Evolutionary conservation across 768 basidiomycete species (phyloP).

Genomic region (Hebeloma cylindrosporum): DNA sequence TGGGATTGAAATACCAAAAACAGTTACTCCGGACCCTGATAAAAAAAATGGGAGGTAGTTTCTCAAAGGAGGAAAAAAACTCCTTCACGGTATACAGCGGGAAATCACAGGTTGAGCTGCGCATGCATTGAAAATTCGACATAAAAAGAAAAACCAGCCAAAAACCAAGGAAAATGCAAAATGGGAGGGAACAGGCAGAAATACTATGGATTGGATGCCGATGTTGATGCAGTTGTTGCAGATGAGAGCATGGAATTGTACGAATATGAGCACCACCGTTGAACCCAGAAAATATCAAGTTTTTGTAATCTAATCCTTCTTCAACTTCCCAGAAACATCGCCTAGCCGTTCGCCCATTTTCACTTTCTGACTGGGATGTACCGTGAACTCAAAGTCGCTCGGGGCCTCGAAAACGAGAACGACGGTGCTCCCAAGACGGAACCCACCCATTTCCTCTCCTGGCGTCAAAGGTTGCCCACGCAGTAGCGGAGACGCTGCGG

Average conservation of each 20-base stretch:
- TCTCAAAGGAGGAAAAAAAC: too few relatives aligned
- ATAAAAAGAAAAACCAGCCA: background rate
- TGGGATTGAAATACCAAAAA: too few relatives aligned
- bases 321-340: constrained; percentile 40
- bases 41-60: too few relatives aligned
- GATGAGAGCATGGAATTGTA: background rate
- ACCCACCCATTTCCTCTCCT: constrained; percentile 97
- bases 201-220: background rate
- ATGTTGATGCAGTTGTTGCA: background rate
- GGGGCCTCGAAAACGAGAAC: constrained; percentile 98
- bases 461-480: constrained; percentile 84
- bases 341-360: constrained; percentile 85
- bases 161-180: background rate
- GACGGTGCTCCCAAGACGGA: constrained; percentile 92
- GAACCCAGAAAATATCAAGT: background rate
- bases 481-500: constrained; percentile 76
- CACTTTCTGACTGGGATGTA: constrained; percentile 79
- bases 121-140: background rate
- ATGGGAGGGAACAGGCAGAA: background rate
- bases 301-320: constrained; percentile 22
- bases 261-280: background rate
- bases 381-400: constrained; percentile 70
- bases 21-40: too few relatives aligned
- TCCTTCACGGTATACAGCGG: too few relatives aligned
- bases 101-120: constrained; percentile 7